phyloP scores from a whole-genome alignment of 108 stramenopile species.

The Chaetoceros tenuissimus region DNA sequence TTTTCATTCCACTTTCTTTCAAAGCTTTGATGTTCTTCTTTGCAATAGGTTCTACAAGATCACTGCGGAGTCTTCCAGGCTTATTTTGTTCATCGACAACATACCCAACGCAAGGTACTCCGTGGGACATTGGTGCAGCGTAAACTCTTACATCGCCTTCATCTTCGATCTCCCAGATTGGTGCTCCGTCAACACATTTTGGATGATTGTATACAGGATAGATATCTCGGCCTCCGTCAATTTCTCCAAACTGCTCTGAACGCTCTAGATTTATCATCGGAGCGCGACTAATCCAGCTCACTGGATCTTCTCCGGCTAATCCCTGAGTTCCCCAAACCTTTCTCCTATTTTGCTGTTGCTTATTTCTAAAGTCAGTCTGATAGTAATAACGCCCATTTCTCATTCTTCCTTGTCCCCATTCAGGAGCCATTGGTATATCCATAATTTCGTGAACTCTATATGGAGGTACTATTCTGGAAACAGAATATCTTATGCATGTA shows the following conservation, averaged over 20 bases:
- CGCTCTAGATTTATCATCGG: slow-evolving; percentile 45
- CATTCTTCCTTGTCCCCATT: slow-evolving; percentile 51
- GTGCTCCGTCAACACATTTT: slow-evolving; percentile 53
- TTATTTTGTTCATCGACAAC: slow-evolving; percentile 73
- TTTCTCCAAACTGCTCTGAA: slow-evolving; percentile 40
- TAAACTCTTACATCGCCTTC: slow-evolving; percentile 69
- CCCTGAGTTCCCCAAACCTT: slow-evolving; percentile 40
- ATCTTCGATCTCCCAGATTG: slow-evolving; percentile 77
- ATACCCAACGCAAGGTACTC: slow-evolving; percentile 92
- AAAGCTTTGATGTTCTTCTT: slow-evolving; percentile 62
- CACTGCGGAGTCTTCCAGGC: slow-evolving; percentile 75
- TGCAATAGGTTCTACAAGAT: slow-evolving; percentile 70
- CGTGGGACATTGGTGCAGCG: slow-evolving; percentile 93
- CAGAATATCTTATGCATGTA: slow-evolving; percentile 79
- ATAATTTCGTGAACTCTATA: slow-evolving; percentile 93
- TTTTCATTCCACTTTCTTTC: slow-evolving; percentile 49
- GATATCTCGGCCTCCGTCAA: slow-evolving; percentile 57
- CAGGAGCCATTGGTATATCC: slow-evolving; percentile 87
- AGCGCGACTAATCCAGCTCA: slow-evolving; percentile 66
- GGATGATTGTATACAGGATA: slow-evolving; percentile 74
- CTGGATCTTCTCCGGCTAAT: slow-evolving; percentile 50
- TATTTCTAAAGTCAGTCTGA: slow-evolving; percentile 1
- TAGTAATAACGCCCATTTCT: slow-evolving; percentile 44
- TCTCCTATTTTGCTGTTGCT: slow-evolving; percentile 12
- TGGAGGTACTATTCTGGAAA: slow-evolving; percentile 69